Evolutionary conservation across 2,329 filamentous ascomycete genomes (phyloP).

Genomic region (Cladosporium sp.): DNA sequence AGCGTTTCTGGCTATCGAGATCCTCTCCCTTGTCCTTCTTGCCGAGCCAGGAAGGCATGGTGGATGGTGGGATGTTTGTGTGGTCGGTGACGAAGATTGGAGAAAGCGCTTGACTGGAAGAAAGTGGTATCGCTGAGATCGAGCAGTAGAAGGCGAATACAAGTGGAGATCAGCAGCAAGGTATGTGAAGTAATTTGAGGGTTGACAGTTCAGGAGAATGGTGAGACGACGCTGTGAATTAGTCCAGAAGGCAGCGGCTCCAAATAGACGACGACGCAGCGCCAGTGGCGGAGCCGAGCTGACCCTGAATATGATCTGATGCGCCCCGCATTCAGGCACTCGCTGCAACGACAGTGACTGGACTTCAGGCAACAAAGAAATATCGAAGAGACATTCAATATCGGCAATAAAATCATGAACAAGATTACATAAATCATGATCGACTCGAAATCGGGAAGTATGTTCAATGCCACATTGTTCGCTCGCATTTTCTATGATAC

Average conservation of each 20-base stretch:
- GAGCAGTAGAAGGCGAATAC: not conserved
- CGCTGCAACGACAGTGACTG: no score
- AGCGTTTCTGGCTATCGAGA: constrained; percentile 49
- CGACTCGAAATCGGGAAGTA: no score
- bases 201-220: constrained; percentile 7
- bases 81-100: not conserved
- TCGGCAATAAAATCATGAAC: no score
- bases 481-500: not conserved
- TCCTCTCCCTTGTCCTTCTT: constrained; percentile 52
- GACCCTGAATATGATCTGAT: not conserved
- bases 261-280: not conserved
- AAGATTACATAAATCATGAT: no score
- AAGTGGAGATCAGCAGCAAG: not conserved
- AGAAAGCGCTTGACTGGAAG: no score
- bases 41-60: constrained; percentile 42
- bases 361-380: not conserved
- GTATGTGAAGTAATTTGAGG: constrained; percentile 1
- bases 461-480: no score
- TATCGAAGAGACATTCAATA: no score
- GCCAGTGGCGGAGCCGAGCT: not conserved
- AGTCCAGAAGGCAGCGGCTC: not conserved
- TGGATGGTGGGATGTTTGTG: constrained; percentile 7
- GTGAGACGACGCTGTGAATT: constrained; percentile 2
- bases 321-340: constrained; percentile 3
- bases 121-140: no score